These are phyloP conservation scores for Quercus variabilis DNA, from an alignment of 306 rosid species.

Conservation along the genomic window DNA sequence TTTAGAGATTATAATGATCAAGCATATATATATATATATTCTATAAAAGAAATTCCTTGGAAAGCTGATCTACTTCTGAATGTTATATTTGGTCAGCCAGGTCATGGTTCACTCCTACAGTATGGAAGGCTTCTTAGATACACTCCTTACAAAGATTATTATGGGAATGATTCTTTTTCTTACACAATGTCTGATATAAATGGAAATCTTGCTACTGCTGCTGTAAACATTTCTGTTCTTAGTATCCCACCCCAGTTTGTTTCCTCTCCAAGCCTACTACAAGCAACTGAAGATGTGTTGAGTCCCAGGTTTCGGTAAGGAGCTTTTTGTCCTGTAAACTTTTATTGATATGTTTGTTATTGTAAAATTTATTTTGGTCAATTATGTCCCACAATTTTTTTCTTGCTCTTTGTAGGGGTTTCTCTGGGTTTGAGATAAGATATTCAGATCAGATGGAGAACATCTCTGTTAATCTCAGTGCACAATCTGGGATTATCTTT, in stretches of 20 bases:
- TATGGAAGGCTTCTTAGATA: conserved; percentile 62
- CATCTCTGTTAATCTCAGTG: conserved; percentile 61
- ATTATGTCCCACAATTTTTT: not conserved
- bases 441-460: conserved; percentile 70
- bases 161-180: conserved; percentile 67
- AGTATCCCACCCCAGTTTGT: conserved; percentile 75
- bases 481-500: conserved; percentile 51
- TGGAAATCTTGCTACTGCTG: conserved; percentile 68
- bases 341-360: not conserved
- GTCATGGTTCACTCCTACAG: conserved; percentile 65
- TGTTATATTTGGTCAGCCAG: conserved; percentile 50
- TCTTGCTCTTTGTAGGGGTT: conserved; percentile 51
- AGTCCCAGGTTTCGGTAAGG: conserved; percentile 76
- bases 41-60: not conserved
- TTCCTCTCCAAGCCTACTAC: conserved; percentile 69
- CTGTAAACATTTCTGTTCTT: conserved; percentile 59
- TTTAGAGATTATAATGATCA: not conserved
- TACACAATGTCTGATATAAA: conserved; percentile 78
- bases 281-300: conserved; percentile 72
- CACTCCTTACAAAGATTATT: conserved; percentile 66
- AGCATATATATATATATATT: not conserved
- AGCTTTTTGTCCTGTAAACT: not conserved
- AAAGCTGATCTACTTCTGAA: not conserved
- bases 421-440: conserved; percentile 64
- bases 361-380: not conserved